phyloP scores from a whole-genome alignment of 768 basidiomycete species.

The Tricholoma matsutake region DNA sequence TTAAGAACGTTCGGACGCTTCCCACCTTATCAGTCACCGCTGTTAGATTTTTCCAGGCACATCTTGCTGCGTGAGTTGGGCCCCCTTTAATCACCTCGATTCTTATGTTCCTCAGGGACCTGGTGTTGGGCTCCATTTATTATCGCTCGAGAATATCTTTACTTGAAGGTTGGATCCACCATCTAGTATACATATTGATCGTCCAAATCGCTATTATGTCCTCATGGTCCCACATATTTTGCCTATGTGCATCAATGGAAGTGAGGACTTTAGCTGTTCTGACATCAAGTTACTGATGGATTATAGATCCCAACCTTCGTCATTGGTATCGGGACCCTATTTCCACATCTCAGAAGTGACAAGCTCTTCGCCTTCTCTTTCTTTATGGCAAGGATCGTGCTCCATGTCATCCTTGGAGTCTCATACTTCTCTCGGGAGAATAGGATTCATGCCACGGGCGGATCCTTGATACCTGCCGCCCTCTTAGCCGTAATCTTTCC shows the following conservation, averaged over 20 bases:
- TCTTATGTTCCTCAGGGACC: constrained; percentile 46
- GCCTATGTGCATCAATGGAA: neutral
- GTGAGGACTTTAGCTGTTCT: constrained; percentile 37
- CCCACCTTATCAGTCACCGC: constrained; percentile 6
- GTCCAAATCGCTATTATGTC: neutral
- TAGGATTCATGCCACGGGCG: constrained; percentile 25
- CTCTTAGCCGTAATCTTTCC: constrained; percentile 42
- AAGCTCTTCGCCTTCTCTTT: constrained; percentile 46
- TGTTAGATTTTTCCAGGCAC: constrained; percentile 17
- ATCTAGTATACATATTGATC: constrained; percentile 31
- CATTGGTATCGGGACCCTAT: constrained; percentile 43
- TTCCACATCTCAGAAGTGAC: constrained; percentile 44
- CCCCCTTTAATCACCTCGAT: neutral
- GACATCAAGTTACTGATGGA: neutral
- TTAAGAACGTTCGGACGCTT: constrained; percentile 6
- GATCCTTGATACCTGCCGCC: constrained; percentile 37
- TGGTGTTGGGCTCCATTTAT: constrained; percentile 26
- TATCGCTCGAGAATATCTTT: constrained; percentile 34
- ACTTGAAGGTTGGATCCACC: constrained; percentile 53
- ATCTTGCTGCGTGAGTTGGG: constrained; percentile 11
- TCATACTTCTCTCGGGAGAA: constrained; percentile 26
- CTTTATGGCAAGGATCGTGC: constrained; percentile 48
- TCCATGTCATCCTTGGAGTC: constrained; percentile 40
- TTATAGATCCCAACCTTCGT: constrained; percentile 51
- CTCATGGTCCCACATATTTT: constrained; percentile 3